Evolutionary conservation across 441 rosid species (phyloP).

Genomic region (Croton laevigatus): DNA sequence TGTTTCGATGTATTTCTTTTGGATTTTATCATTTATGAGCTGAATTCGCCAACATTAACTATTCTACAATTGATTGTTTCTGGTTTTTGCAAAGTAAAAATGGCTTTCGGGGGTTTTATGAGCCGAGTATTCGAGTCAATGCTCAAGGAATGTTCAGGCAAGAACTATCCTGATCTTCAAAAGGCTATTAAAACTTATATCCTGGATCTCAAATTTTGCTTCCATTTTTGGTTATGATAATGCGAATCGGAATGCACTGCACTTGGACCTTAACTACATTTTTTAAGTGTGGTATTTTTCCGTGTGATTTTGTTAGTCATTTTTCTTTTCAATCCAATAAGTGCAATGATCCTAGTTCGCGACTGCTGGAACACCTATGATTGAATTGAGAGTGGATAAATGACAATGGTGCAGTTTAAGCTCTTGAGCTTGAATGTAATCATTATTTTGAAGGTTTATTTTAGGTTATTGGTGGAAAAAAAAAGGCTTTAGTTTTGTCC

Average conservation of each 20-base stretch:
- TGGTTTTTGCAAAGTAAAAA: slow-evolving; percentile 19
- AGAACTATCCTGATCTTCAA: slow-evolving; percentile 85
- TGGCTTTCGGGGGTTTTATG: slow-evolving; percentile 99
- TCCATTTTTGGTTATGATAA: neutral
- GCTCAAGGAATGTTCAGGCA: slow-evolving; percentile 88
- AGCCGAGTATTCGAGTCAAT: slow-evolving; percentile 92
- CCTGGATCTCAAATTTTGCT: slow-evolving; percentile 8
- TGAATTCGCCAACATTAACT: slow-evolving; percentile 1
- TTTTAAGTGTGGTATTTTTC: neutral
- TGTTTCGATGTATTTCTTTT: neutral
- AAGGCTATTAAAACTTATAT: slow-evolving; percentile 71
- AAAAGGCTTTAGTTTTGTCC: no score
- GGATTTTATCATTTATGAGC: neutral
- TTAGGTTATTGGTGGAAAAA: no score
- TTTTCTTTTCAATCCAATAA: neutral
- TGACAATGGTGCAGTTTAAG: no score
- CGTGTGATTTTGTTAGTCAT: neutral
- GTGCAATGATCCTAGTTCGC: neutral
- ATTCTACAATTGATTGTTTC: neutral
- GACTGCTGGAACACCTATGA: no score
- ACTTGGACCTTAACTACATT: no score
- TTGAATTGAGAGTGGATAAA: no score
- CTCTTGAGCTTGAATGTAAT: no score
- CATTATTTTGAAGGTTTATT: no score
- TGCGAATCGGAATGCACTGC: no score